phyloP scores from a whole-genome alignment of 495 filamentous ascomycete species.

The Podospora comata region DNA sequence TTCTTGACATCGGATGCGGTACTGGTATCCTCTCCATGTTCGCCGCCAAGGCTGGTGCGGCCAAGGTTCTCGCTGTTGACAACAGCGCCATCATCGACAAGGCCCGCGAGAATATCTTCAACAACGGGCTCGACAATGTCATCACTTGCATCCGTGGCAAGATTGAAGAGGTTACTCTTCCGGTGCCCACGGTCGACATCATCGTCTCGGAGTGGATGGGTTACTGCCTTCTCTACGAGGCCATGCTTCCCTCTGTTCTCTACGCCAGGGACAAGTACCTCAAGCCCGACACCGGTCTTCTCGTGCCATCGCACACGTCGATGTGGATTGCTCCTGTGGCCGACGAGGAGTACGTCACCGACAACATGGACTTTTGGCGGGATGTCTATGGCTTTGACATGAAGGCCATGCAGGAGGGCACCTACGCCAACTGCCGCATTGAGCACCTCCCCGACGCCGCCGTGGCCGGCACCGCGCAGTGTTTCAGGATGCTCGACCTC shows the following conservation, averaged over 20 bases:
- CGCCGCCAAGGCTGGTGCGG: slow-evolving; percentile 87
- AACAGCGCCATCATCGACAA: slow-evolving; percentile 97
- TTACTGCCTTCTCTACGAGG: slow-evolving; percentile 97
- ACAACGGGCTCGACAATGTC: slow-evolving; percentile 75
- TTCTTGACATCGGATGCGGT: slow-evolving; percentile 96
- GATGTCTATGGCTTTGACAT: slow-evolving; percentile 99
- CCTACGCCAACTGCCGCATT: slow-evolving; percentile 80
- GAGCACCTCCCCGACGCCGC: slow-evolving; percentile 74
- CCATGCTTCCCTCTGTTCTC: slow-evolving; percentile 95
- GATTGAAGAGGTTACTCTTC: slow-evolving; percentile 92
- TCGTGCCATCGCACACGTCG: slow-evolving; percentile 87
- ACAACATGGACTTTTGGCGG: slow-evolving; percentile 93
- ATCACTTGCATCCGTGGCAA: slow-evolving; percentile 92
- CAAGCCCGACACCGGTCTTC: slow-evolving; percentile 66
- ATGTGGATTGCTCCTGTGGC: slow-evolving; percentile 87
- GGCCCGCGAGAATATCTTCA: slow-evolving; percentile 83
- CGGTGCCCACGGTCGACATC: slow-evolving; percentile 89
- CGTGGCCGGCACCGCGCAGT: slow-evolving; percentile 70
- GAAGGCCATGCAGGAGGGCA: slow-evolving; percentile 78
- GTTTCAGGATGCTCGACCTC: slow-evolving; percentile 74
- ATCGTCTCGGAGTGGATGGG: slow-evolving; percentile 99
- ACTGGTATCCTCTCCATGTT: slow-evolving; percentile 84
- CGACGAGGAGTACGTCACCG: slow-evolving; percentile 83
- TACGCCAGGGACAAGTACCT: slow-evolving; percentile 93
- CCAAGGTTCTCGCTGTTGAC: slow-evolving; percentile 93